Conservation (phyloP, 1,284 basidiomycete species). For the Irpex sp. region DNA sequence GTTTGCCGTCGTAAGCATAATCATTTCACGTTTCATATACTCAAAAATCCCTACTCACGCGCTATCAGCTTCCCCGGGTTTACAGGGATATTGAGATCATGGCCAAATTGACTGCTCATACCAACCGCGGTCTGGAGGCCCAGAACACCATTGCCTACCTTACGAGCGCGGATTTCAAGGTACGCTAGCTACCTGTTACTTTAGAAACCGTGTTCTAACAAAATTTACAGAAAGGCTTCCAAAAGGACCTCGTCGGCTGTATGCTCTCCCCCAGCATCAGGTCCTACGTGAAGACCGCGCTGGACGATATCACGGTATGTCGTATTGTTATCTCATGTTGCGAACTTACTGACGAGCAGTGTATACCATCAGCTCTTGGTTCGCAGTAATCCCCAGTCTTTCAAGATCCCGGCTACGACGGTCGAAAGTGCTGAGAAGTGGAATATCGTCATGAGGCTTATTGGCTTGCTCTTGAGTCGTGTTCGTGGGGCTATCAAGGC, state of each 20-base stretch:
- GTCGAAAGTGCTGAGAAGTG: background rate
- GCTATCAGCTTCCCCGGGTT: background rate
- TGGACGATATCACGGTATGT: background rate
- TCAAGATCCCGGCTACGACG: background rate
- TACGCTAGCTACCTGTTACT: background rate
- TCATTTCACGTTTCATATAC: background rate
- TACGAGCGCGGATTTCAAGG: background rate
- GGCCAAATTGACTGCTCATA: background rate
- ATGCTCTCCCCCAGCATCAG: background rate
- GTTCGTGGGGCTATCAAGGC: background rate
- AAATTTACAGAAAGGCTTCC: background rate
- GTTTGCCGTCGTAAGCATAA: background rate
- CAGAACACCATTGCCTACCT: background rate
- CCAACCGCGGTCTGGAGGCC: background rate
- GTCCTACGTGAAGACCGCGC: background rate
- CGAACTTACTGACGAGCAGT: background rate
- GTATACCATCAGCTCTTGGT: background rate
- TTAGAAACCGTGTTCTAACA: background rate
- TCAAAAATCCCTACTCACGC: background rate
- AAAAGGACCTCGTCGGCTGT: background rate
- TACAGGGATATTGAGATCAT: background rate
- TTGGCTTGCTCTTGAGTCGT: background rate
- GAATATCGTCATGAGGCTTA: background rate
- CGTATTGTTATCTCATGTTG: background rate
- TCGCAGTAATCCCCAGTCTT: background rate